Conservation (phyloP, 164 flowering plant species). For the Macadamia tetraphylla region DNA sequence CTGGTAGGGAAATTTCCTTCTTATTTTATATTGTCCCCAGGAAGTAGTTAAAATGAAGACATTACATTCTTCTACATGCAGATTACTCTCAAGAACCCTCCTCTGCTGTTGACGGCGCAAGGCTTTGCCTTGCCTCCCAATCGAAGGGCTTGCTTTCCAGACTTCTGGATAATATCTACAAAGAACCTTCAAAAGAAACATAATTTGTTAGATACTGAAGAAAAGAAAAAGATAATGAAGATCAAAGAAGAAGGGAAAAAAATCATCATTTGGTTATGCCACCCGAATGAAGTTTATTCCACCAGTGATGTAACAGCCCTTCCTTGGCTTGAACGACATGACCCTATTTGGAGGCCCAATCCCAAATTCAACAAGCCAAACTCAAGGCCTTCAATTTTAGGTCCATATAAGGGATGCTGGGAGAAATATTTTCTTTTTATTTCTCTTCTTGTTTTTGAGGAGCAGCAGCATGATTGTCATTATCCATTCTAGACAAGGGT, state of each 20-base stretch:
- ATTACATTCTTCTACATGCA: constrained; percentile 15
- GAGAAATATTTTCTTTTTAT: no score
- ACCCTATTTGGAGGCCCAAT: no score
- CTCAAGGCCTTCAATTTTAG: no score
- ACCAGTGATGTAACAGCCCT: no score
- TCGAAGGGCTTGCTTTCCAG: constrained; percentile 39
- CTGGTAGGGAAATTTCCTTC: constrained; percentile 5
- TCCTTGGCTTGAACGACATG: no score
- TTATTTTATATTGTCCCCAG: constrained; percentile 1
- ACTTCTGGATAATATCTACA: constrained; percentile 51
- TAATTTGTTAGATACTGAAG: not conserved
- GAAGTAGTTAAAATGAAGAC: constrained; percentile 2
- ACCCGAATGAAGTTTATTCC: not conserved
- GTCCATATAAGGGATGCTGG: no score
- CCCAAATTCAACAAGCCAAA: not conserved
- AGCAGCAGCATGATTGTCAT: no score
- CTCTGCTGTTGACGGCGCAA: constrained; percentile 65
- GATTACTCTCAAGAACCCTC: constrained; percentile 26
- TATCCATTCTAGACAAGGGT: no score
- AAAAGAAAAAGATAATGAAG: not conserved
- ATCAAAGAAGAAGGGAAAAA: no score
- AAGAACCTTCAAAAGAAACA: constrained; percentile 44
- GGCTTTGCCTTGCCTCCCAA: constrained; percentile 93
- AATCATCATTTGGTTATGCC: not conserved
- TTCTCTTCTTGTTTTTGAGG: no score